These are phyloP conservation scores for Rhamnella rubrinervis DNA, from an alignment of 331 rosid genomes.

Conservation along the genomic window DNA sequence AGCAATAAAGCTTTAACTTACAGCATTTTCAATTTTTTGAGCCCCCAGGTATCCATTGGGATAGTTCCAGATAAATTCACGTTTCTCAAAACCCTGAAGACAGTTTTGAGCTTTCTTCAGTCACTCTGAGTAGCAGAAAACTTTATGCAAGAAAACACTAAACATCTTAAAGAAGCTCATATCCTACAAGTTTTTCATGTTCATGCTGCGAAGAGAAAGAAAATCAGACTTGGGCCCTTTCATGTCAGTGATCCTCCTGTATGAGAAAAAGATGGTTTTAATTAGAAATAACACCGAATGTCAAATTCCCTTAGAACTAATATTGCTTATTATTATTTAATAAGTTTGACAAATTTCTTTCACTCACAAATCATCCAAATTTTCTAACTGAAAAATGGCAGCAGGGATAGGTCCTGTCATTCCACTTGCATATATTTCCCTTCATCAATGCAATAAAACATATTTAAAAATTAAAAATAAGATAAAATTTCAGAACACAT, in stretches of 20 bases:
- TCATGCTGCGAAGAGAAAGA: constrained; percentile 2
- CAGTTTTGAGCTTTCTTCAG: background rate
- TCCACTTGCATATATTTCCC: constrained; percentile 19
- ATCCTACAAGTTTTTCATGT: constrained; percentile 11
- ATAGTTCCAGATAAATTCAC: constrained; percentile 13
- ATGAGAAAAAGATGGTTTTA: background rate
- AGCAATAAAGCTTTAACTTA: background rate
- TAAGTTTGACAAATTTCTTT: background rate
- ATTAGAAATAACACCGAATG: background rate
- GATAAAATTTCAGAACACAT: background rate
- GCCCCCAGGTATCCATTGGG: constrained; percentile 4
- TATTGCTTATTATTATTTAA: no score
- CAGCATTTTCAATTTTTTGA: constrained; percentile 16
- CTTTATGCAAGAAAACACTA: background rate
- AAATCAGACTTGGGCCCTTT: constrained; percentile 8
- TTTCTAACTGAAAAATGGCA: background rate
- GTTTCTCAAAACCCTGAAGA: constrained; percentile 25
- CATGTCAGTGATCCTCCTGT: constrained; percentile 23
- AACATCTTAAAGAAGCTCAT: background rate
- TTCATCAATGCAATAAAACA: background rate
- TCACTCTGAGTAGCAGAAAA: background rate
- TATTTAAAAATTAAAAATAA: background rate
- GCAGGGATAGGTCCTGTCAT: constrained; percentile 15
- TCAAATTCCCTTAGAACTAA: no score
- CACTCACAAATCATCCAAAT: background rate